Evolutionary conservation across 176 grass and related monocot species (phyloP).

Genomic region (Tillandsia leiboldiana): DNA sequence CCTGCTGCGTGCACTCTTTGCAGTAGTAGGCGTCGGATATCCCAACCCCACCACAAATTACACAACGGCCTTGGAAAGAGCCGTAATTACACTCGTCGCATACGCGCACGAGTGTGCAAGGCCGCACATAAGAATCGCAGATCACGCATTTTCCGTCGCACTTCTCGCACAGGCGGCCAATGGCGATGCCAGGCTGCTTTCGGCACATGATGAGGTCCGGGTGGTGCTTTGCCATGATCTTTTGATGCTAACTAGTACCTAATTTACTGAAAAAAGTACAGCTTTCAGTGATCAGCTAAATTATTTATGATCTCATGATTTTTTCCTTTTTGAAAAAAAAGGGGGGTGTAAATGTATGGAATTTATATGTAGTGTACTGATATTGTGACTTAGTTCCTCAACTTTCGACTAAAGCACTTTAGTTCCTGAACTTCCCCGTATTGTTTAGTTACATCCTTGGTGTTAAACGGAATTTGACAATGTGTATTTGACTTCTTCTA

Average conservation of each 20-base stretch:
- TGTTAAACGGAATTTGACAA: too few species aligned
- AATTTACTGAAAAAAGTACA: background rate
- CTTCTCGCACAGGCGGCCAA: constrained; percentile 68
- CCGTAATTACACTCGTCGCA: constrained; percentile 86
- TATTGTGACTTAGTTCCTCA: too few species aligned
- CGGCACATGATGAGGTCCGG: constrained; percentile 87
- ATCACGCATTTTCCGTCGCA: constrained; percentile 74
- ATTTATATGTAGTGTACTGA: too few species aligned
- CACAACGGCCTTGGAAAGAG: constrained; percentile 77
- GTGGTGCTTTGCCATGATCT: constrained; percentile 68
- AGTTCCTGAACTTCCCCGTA: too few species aligned
- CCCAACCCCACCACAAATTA: constrained; percentile 68
- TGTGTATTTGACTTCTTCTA: too few species aligned
- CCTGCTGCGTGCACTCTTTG: constrained; percentile 83
- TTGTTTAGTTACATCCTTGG: too few species aligned
- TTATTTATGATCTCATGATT: background rate
- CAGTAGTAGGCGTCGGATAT: constrained; percentile 86
- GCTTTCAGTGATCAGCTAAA: background rate
- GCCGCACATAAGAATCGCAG: constrained; percentile 67
- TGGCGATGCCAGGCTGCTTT: constrained; percentile 70
- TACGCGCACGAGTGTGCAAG: constrained; percentile 61
- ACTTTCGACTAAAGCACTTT: too few species aligned
- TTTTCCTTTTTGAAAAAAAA: background rate
- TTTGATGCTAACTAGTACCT: background rate
- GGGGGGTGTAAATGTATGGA: background rate